Base-by-base conservation (phyloP, 495 filamentous ascomycete genomes). In the Lineolata rhizophorae region DNA sequence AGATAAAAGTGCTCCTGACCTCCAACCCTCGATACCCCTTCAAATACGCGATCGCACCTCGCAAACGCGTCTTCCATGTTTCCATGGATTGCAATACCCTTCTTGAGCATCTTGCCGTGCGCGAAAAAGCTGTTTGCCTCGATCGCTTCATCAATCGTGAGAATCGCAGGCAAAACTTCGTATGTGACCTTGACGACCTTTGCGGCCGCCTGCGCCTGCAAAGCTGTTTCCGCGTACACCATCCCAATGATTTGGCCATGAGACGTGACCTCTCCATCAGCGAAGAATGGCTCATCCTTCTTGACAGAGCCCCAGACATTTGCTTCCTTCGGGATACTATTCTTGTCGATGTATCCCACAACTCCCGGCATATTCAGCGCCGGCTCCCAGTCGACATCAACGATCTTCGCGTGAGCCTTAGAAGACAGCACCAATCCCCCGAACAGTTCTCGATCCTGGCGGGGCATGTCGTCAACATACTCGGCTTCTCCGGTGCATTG, bases 111-210 rank as follows among this genome's bases (percentile, higher is more conserved):
- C 24, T 46, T 44, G 2, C 38, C 37, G 29, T 53, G 36, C 3
- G 37, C 32, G 31, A 49, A 55, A 27, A 47, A 57, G 25, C 51
- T 56, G 0, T 47, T 42, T 9, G 53, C 54, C 27, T 51, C 32
- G 22, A 57, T 57, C 0, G 54, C 54, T 34, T 70, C 62, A 34
- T 67, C 65, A 28, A 57, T 57, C 3, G 49, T 56, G 2, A 56
- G 30, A 20, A 57, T 53, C 5, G 41, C 36, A 1, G 53, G 49
- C 3, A 56, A 34, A 16, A 53, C 46, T 28, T 57, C 54, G 18
- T 57, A 57, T 8, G 39, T 44, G 14, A 57, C 36, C 19, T 42
- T 37, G 6, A 57, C 54, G 9, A 48, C 44, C 30, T 41, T 42
- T 5, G 51, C 48, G 16, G 49, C 54, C 2, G 43, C 45, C 22